phyloP scores from a whole-genome alignment of 1,139 yeast genomes.

The Taphrina communis region DNA sequence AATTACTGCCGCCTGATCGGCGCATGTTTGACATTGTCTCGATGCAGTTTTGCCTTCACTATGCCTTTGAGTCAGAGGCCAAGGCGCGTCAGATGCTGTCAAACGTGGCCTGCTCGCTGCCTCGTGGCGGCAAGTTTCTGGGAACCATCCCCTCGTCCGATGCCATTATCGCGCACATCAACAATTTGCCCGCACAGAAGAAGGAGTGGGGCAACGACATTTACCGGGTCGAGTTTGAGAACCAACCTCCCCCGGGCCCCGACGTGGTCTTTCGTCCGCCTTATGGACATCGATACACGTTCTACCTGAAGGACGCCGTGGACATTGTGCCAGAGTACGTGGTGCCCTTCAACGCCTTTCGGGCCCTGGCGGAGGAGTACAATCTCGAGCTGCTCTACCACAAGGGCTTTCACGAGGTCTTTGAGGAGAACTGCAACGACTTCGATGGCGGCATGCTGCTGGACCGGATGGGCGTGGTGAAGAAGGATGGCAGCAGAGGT shows the following conservation, averaged over 20 bases:
- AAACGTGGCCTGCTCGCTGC: conserved; percentile 76
- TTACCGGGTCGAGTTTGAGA: conserved; percentile 78
- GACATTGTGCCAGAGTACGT: conserved; percentile 96
- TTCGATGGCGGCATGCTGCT: conserved; percentile 62
- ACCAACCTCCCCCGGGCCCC: conserved; percentile 65
- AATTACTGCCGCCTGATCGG: conserved; percentile 63
- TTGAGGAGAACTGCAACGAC: conserved; percentile 72
- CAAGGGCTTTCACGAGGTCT: conserved; percentile 81
- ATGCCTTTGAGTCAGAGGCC: conserved; percentile 86
- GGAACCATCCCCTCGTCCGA: conserved; percentile 96
- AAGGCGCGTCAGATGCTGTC: conserved; percentile 73
- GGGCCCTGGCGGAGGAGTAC: conserved; percentile 70
- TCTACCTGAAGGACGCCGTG: conserved; percentile 87
- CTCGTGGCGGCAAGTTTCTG: conserved; percentile 81
- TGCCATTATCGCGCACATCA: conserved; percentile 70
- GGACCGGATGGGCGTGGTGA: conserved; percentile 58
- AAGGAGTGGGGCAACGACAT: conserved; percentile 83
- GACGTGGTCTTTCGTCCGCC: conserved; percentile 75
- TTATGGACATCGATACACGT: conserved; percentile 82
- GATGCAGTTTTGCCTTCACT: conserved; percentile 89
- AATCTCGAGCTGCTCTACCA: conserved; percentile 74
- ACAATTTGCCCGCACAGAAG: conserved; percentile 54
- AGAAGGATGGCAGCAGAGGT: conserved; percentile 77
- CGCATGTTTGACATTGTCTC: conserved; percentile 71
- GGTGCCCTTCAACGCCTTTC: conserved; percentile 90